phyloP scores from a whole-genome alignment of 495 filamentous ascomycete genomes.

The Alectoria sarmentosa region DNA sequence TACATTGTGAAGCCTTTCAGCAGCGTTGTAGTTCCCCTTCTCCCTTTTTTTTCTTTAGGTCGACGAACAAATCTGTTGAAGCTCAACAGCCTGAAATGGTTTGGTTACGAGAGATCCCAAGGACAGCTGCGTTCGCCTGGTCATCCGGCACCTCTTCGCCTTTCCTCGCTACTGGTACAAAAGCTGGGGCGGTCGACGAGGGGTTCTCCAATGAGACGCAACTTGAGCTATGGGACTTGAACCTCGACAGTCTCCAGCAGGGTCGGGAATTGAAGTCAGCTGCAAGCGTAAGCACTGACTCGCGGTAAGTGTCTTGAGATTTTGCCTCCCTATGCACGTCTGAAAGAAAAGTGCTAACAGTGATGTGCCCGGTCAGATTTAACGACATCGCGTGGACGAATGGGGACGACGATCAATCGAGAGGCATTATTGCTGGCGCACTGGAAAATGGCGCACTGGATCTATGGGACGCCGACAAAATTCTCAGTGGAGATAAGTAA shows the following conservation, averaged over 20 bases:
- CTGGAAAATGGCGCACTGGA: slow-evolving; percentile 95
- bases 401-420: slow-evolving; percentile 63
- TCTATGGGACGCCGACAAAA: slow-evolving; percentile 89
- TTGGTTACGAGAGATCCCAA: slow-evolving; percentile 85
- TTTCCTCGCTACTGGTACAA: slow-evolving; percentile 88
- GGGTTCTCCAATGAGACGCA: slow-evolving; percentile 97
- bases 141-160: slow-evolving; percentile 68
- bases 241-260: slow-evolving; percentile 63
- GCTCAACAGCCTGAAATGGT: slow-evolving; percentile 61
- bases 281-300: slow-evolving; percentile 78
- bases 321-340: neutral
- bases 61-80: slow-evolving; percentile 21
- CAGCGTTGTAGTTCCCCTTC: neutral
- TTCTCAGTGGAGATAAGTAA: slow-evolving; percentile 56
- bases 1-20: neutral
- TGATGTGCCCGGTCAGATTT: slow-evolving; percentile 52
- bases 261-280: slow-evolving; percentile 78
- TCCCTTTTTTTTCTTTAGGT: neutral
- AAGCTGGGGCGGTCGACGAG: slow-evolving; percentile 88
- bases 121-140: slow-evolving; percentile 97
- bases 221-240: slow-evolving; percentile 93
- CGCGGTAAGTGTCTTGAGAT: slow-evolving; percentile 53
- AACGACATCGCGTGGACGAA: slow-evolving; percentile 94
- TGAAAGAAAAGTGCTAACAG: neutral
- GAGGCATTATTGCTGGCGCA: slow-evolving; percentile 88